phyloP scores from a whole-genome alignment of 257 asterid genomes.

The Thymus mandschuricus region DNA sequence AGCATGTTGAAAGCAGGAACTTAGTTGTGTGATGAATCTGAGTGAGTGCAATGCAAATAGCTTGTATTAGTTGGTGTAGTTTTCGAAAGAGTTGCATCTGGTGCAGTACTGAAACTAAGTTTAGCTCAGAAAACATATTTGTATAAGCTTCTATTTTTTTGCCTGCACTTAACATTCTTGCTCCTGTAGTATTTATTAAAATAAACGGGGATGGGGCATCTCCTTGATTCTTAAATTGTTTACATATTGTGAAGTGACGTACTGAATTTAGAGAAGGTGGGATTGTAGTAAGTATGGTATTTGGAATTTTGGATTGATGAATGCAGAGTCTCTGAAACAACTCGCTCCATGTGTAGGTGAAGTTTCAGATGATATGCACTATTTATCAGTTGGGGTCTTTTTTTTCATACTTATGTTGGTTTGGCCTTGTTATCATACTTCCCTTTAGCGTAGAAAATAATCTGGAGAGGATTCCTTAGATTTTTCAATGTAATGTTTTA shows the following conservation, averaged over 20 bases:
- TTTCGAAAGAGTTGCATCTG: conserved; percentile 2
- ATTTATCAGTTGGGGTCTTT: not conserved
- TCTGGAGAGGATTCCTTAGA: not conserved
- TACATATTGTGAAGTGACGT: conserved; percentile 11
- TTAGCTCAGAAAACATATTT: conserved; percentile 1
- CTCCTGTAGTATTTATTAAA: not conserved
- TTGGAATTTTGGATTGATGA: not conserved
- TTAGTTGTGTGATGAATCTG: conserved; percentile 16
- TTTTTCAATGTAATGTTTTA: not conserved
- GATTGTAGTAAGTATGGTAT: conserved; percentile 1
- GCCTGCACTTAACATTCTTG: not conserved
- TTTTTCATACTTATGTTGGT: conserved; percentile 6
- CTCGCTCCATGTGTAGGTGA: not conserved
- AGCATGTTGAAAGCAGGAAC: not conserved
- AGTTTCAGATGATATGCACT: conserved; percentile 9
- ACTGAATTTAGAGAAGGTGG: conserved; percentile 8
- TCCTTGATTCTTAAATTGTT: not conserved
- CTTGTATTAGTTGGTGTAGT: conserved; percentile 16
- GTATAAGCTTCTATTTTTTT: conserved; percentile 7
- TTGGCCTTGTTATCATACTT: conserved; percentile 18
- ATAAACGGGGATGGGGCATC: not conserved
- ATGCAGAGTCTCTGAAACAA: not conserved
- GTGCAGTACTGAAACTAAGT: not conserved
- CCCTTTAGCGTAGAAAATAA: not conserved
- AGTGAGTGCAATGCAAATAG: conserved; percentile 1